Percentiles rank a stretch among this genome's conserved stretches.
phyloP scores from a whole-genome alignment of 2,329 filamentous ascomycete genomes.

The Ophiocordyceps unilateralis region DNA sequence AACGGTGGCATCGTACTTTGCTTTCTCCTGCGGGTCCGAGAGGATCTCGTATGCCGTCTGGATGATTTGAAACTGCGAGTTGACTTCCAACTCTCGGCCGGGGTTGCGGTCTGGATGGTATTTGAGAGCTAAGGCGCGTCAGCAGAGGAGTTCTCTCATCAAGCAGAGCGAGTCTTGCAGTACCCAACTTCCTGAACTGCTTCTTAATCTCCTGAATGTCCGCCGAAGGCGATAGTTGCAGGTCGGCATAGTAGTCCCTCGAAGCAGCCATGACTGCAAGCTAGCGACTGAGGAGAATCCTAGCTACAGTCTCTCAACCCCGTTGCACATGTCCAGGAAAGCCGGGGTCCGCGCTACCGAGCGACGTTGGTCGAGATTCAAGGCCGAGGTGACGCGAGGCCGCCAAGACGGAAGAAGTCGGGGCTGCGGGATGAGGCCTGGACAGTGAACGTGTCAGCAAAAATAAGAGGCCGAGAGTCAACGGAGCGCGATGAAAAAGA shows the following conservation, averaged over 20 bases:
- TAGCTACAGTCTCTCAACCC: background rate
- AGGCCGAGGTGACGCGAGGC: background rate
- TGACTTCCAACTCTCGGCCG: constrained; percentile 63
- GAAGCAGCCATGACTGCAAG: constrained; percentile 19
- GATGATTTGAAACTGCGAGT: constrained; percentile 70
- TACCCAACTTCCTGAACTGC: constrained; percentile 71
- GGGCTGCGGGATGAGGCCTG: background rate
- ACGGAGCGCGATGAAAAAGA: too few relatives aligned
- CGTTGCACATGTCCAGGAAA: constrained; percentile 4
- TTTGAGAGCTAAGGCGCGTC: constrained; percentile 44
- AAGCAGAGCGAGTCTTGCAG: constrained; percentile 5
- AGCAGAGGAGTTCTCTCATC: constrained; percentile 4
- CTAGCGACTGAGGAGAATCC: background rate
- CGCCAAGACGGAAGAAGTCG: background rate
- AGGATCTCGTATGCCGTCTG: constrained; percentile 70
- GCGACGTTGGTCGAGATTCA: background rate
- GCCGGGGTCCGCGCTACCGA: background rate
- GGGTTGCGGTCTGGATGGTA: constrained; percentile 85
- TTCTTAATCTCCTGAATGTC: constrained; percentile 65
- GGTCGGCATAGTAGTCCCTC: constrained; percentile 72
- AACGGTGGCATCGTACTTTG: constrained; percentile 34
- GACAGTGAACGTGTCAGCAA: background rate
- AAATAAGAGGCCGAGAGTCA: background rate
- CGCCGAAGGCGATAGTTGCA: constrained; percentile 52
- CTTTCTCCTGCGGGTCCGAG: constrained; percentile 29